Evolutionary conservation across 2,329 filamentous ascomycete species (phyloP), one percentile per base, ranked within the genome.

Genomic region (Hypoxylon sp.): DNA sequence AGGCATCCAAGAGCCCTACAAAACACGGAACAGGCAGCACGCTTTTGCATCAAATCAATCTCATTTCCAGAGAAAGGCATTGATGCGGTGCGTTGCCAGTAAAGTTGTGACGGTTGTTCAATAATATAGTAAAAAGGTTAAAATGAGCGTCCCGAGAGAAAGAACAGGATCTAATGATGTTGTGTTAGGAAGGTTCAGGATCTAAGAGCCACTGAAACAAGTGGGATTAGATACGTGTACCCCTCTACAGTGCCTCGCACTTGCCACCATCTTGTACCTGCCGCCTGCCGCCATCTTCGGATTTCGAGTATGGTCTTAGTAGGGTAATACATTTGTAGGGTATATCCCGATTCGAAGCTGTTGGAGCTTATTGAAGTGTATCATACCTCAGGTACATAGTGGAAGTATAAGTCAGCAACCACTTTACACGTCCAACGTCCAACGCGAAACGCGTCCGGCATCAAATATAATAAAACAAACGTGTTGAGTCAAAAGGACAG

Each of bases 1-100:
- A 66, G 63, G 51, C 57, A 61, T 57, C 57, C 30, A 51, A n/a
- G 7, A 27, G 14, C 25, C 51, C 20, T 20, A 20, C 20, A 20
- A 20, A 20, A 10, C 4, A 17, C 4, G 17, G 17, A 44, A 33
- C 22, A 54, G 37, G 49, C n/a, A 54, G 22, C 49, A 35, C 8
- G 22, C 27, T 40, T 40, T 27, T 20, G 20, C 8, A 17, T 14
- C 6, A 27, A 50, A n/a, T 10, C 11, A 31, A 50, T 17, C 14
- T 17, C 25, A 50, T 17, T 31, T 30, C 40, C 17, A 53, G n/a
- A 20, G 30, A 33, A 53, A 35, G 10, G 27, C 7, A 33, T 33
- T 50, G 13, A n/a, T 20, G 7, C 10, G 14, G n/a, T 14, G 10
- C 14, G 17, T 31, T 30, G 27, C 2, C 2, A 13, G n/a, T 2